Evolutionary conservation across 2,329 filamentous ascomycete species (phyloP).

Genomic region (Leptographium procerum): DNA sequence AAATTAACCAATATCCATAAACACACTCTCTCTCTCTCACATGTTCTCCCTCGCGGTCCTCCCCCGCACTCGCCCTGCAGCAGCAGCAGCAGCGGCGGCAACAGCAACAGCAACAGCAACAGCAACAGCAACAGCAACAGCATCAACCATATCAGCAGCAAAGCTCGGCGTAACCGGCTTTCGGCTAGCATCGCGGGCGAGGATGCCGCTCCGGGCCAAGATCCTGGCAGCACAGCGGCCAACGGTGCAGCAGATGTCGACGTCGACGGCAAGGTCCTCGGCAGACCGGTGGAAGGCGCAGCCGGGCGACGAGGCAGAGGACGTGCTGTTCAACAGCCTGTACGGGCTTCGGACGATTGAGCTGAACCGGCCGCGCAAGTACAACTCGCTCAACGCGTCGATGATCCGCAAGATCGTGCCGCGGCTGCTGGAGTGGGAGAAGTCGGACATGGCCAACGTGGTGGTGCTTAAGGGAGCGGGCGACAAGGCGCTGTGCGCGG

Average conservation of each 20-base stretch:
- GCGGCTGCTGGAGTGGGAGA: constrained; percentile 82
- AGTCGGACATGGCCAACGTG: constrained; percentile 88
- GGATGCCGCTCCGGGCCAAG: constrained; percentile 76
- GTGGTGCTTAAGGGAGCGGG: constrained; percentile 87
- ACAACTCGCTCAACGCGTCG: constrained; percentile 84
- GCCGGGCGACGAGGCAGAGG: constrained; percentile 64
- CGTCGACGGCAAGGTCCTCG: constrained; percentile 13
- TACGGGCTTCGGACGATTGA: constrained; percentile 88
- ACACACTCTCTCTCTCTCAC: constrained; percentile 21
- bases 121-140: background rate
- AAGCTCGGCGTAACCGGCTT: background rate
- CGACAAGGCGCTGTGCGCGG: constrained; percentile 77
- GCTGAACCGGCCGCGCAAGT: constrained; percentile 84
- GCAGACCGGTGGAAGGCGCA: constrained; percentile 37
- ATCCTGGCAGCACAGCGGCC: constrained; percentile 40
- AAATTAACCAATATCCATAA: background rate
- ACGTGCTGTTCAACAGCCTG: constrained; percentile 82
- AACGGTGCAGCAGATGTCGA: constrained; percentile 21
- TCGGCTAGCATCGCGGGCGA: constrained; percentile 7
- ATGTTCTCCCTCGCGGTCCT: constrained; percentile 48
- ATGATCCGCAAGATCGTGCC: constrained; percentile 95
- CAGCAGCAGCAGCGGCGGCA: constrained; percentile 33
- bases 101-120: constrained; percentile 12
- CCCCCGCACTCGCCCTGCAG: constrained; percentile 41
- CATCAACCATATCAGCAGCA: too few relatives aligned